Evolutionary conservation across 345 rosid species (phyloP).

Genomic region (Eutrema yunnanense): DNA sequence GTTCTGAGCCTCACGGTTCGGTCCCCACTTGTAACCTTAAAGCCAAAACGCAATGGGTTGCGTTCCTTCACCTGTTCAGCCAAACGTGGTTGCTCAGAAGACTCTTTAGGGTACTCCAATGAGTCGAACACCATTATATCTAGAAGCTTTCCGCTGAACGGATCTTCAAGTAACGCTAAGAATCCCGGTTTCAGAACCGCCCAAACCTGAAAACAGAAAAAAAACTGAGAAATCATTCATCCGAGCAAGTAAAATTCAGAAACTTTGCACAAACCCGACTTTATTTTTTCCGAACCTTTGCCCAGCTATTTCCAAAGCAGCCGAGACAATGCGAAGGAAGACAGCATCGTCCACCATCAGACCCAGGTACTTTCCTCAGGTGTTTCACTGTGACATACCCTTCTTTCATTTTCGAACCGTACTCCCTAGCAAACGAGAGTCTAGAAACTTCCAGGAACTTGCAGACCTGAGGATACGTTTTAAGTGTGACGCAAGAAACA

Average conservation of each 20-base stretch:
- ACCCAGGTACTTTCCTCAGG: slow-evolving; percentile 33
- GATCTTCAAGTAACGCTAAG: slow-evolving; percentile 82
- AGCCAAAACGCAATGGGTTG: slow-evolving; percentile 62
- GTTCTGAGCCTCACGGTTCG: slow-evolving; percentile 53
- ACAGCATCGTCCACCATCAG: slow-evolving; percentile 34
- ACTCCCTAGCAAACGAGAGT: slow-evolving; percentile 68
- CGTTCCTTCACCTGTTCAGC: slow-evolving; percentile 61
- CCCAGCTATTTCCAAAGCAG: slow-evolving; percentile 56
- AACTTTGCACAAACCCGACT: not conserved
- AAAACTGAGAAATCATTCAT: not conserved
- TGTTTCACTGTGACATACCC: slow-evolving; percentile 79
- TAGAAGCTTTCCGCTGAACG: slow-evolving; percentile 53
- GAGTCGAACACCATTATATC: slow-evolving; percentile 80
- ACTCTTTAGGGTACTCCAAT: slow-evolving; percentile 31
- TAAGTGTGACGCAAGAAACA: slow-evolving; percentile 18
- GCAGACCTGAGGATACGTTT: slow-evolving; percentile 56
- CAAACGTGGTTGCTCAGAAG: slow-evolving; percentile 32
- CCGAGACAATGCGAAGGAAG: slow-evolving; percentile 45
- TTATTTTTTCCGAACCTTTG: slow-evolving; percentile 43
- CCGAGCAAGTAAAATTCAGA: not conserved
- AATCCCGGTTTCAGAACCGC: slow-evolving; percentile 93
- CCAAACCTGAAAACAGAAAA: slow-evolving; percentile 58
- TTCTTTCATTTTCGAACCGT: slow-evolving; percentile 87
- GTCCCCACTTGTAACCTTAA: slow-evolving; percentile 63
- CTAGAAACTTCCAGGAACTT: slow-evolving; percentile 89